Conservation (phyloP, 176 grass and related monocot genomes). For the Zea luxurians region DNA sequence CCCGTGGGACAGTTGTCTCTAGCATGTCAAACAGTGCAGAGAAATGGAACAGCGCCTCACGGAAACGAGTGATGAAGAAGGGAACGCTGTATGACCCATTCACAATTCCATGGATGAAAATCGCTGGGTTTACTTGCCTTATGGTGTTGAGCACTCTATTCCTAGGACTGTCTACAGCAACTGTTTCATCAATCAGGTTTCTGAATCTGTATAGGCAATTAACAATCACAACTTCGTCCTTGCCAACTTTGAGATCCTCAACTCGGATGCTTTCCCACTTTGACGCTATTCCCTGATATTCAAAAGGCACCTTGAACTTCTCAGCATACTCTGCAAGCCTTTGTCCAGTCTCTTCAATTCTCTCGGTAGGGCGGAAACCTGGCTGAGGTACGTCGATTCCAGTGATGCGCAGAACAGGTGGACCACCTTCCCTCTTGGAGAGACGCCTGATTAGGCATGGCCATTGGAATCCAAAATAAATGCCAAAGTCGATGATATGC, state of each 20-base stretch:
- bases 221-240: conserved; percentile 86
- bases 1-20: conserved; percentile 74
- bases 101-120: conserved; percentile 92
- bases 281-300: conserved; percentile 84
- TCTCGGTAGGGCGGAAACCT: conserved; percentile 85
- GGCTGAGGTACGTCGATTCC: conserved; percentile 95
- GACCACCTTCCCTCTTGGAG: conserved; percentile 65
- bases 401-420: conserved; percentile 75
- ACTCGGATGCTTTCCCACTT: conserved; percentile 86
- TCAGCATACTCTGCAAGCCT: conserved; percentile 83
- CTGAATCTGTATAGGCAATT: conserved; percentile 96
- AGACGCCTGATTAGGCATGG: conserved; percentile 89
- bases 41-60: conserved; percentile 93
- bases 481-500: conserved; percentile 96
- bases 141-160: conserved; percentile 94
- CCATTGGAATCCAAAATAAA: conserved; percentile 96
- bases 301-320: conserved; percentile 76
- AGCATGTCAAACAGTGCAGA: conserved; percentile 95
- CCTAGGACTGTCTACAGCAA: conserved; percentile 88
- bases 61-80: conserved; percentile 94
- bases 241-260: conserved; percentile 70
- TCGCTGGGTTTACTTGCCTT: conserved; percentile 79
- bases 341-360: conserved; percentile 85
- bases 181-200: conserved; percentile 93
- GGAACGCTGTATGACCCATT: conserved; percentile 95